Percentiles rank a stretch among this genome's conserved stretches.
phyloP scores from a whole-genome alignment of 129 eudicot genomes.

The Ambrosia artemisiifolia region DNA sequence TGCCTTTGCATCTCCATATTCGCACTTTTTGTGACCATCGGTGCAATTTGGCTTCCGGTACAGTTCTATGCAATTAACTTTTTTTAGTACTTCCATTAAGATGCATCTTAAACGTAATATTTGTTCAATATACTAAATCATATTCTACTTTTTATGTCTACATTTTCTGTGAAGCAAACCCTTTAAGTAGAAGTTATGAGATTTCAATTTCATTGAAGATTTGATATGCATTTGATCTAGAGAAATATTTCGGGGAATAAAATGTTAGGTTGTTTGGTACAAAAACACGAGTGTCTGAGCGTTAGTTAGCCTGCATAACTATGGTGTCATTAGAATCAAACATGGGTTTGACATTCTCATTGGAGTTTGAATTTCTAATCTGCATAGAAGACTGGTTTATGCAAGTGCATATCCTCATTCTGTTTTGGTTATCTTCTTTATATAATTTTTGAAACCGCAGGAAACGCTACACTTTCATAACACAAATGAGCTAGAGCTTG shows the following conservation, averaged over 20 bases:
- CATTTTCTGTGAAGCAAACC: too few relatives aligned
- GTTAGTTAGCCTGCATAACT: background rate
- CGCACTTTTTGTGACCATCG: conserved; percentile 51
- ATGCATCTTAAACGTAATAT: conserved; percentile 10
- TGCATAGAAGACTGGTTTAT: too few relatives aligned
- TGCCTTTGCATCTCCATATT: conserved; percentile 59
- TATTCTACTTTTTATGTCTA: too few relatives aligned
- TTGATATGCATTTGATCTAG: too few relatives aligned
- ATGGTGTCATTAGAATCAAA: too few relatives aligned
- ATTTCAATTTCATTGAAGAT: too few relatives aligned
- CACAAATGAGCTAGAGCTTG: conserved; percentile 53
- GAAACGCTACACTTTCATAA: conserved; percentile 74
- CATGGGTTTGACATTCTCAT: background rate
- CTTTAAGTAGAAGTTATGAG: too few relatives aligned
- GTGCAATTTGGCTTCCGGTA: conserved; percentile 77
- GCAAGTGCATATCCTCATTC: too few relatives aligned
- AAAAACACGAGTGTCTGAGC: background rate
- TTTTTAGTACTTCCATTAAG: background rate
- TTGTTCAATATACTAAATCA: background rate
- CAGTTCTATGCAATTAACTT: conserved; percentile 6
- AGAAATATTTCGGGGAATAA: too few relatives aligned
- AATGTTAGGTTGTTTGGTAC: background rate
- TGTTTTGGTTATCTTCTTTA: background rate
- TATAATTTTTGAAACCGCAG: conserved; percentile 29
- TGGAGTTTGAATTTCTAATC: too few relatives aligned